Base-by-base conservation (phyloP, 176 grass and related monocot genomes). In the Raddia distichophylla region DNA sequence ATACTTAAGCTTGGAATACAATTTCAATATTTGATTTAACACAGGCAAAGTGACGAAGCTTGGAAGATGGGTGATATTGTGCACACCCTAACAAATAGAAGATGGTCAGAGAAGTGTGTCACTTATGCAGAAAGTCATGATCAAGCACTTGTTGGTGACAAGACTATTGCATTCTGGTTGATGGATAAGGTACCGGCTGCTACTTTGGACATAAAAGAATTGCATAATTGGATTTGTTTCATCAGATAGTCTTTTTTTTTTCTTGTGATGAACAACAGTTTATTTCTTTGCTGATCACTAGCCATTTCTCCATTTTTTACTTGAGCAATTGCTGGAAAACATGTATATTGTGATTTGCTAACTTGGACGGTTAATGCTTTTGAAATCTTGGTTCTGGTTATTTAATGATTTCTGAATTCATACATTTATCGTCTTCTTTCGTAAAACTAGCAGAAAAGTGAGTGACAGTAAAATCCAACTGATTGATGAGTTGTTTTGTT, bases 101-200 rank as follows among this genome's bases (percentile, higher is more conserved):
- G 95, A 67, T 98, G 95, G 95, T 64, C 64, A 71, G 95, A 98
- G 67, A 98, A 94, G 81, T 98, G 95, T 64, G 88, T 98, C 65
- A 73, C 88, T 77, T 98, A 98, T 78, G 92, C 92, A 85, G 95
- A 98, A 85, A 98, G 95, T 64, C 95, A 98, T 72, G 95, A 98
- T 78, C 95, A 98, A 91, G 95, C 95, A 43, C 75, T 98, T 69
- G 95, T 98, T 73, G 95, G 95, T 78, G 95, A 98, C 84, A 98
- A 98, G 86, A 98, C 95, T 27, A 92, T 94, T 68, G 95, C 95
- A 69, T 98, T 98, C 69, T 98, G 95, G 95, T 86, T 98, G 73
- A 98, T 89, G 87, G 87, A 89, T 70, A 89, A 89, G 87, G 87
- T 86, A 90, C 43, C 71, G 52, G 9, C 43, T 86, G 18, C 51